Percentiles rank a stretch among this genome's conserved stretches.
Conservation (phyloP, 2,329 filamentous ascomycete genomes). For the Cercospora berteroae region DNA sequence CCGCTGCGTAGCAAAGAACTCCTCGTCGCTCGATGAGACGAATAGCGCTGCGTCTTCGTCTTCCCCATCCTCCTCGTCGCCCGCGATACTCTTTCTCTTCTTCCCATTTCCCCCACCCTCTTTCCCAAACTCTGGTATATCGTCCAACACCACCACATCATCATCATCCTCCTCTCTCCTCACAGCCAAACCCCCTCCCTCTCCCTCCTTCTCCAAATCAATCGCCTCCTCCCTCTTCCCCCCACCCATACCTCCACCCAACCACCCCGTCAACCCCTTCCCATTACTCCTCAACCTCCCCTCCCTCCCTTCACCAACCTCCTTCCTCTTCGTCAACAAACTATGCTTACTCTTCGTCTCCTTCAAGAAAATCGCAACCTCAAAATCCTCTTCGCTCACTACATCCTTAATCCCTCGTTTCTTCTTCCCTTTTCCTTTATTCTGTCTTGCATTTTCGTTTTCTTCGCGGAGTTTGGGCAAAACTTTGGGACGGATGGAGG, state of each 20-base stretch:
- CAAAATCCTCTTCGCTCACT: conserved; percentile 83
- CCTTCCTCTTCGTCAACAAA: conserved; percentile 80
- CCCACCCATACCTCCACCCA: conserved; percentile 23
- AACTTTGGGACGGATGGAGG: conserved; percentile 79
- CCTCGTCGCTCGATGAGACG: conserved; percentile 40
- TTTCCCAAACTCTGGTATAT: conserved; percentile 54
- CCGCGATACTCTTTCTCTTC: conserved; percentile 22
- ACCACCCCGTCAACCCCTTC: conserved; percentile 49
- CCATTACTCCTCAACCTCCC: conserved; percentile 46
- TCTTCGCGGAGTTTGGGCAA: conserved; percentile 90
- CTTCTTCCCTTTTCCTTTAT: conserved; percentile 60
- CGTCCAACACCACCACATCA: conserved; percentile 53
- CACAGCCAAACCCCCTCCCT: conserved; percentile 49
- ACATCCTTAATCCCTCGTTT: conserved; percentile 86
- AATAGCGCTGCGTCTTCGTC: conserved; percentile 37
- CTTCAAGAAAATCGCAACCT: conserved; percentile 90
- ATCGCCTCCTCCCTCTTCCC: conserved; percentile 43
- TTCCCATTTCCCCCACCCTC: conserved; percentile 9
- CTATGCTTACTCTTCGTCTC: conserved; percentile 83
- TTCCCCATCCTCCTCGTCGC: conserved; percentile 23
- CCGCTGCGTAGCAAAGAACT: conserved; percentile 36
- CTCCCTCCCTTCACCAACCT: conserved; percentile 49
- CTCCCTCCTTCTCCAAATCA: conserved; percentile 44
- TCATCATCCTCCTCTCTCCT: conserved; percentile 57
- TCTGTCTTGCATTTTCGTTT: conserved; percentile 54